phyloP scores from a whole-genome alignment of 2,329 filamentous ascomycete species.

The Diaporthe longicolla region DNA sequence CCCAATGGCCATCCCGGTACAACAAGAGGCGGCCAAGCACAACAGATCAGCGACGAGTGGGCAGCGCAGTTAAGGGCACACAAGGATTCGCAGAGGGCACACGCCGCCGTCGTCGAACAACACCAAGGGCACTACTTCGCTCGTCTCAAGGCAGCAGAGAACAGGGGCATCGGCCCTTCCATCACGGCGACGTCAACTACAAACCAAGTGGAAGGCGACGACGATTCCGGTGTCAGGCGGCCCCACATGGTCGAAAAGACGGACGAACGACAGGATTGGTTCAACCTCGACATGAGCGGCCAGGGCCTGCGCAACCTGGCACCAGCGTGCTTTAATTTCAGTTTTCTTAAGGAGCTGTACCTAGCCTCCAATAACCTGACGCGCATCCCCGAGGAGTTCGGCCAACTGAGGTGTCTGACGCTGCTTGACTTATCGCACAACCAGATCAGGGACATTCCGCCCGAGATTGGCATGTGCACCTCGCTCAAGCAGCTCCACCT shows the following conservation, averaged over 20 bases:
- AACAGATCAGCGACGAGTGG: constrained; percentile 80
- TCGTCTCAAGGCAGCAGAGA: constrained; percentile 77
- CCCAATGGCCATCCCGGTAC: constrained; percentile 70
- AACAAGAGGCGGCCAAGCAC: constrained; percentile 64
- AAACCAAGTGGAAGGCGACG: constrained; percentile 66
- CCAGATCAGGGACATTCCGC: constrained; percentile 83
- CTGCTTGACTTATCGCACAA: constrained; percentile 93
- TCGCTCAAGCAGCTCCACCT: constrained; percentile 87
- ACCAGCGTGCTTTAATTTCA: constrained; percentile 85
- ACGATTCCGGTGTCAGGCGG: constrained; percentile 69
- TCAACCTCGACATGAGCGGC: constrained; percentile 94
- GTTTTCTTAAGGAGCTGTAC: constrained; percentile 91
- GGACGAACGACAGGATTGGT: constrained; percentile 85
- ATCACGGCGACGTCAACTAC: constrained; percentile 64
- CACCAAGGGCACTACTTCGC: constrained; percentile 80
- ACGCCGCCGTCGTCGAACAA: constrained; percentile 78
- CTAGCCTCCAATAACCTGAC: constrained; percentile 93
- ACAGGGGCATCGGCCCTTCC: constrained; percentile 74
- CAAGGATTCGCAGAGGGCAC: constrained; percentile 81
- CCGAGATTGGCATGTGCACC: constrained; percentile 97
- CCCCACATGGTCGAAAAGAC: constrained; percentile 77
- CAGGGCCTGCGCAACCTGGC: constrained; percentile 91
- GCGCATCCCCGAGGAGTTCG: constrained; percentile 83
- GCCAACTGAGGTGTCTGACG: constrained; percentile 83
- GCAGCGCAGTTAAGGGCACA: constrained; percentile 86